phyloP scores from a whole-genome alignment of 805 yeast species.

The Ogataea saltuana region DNA sequence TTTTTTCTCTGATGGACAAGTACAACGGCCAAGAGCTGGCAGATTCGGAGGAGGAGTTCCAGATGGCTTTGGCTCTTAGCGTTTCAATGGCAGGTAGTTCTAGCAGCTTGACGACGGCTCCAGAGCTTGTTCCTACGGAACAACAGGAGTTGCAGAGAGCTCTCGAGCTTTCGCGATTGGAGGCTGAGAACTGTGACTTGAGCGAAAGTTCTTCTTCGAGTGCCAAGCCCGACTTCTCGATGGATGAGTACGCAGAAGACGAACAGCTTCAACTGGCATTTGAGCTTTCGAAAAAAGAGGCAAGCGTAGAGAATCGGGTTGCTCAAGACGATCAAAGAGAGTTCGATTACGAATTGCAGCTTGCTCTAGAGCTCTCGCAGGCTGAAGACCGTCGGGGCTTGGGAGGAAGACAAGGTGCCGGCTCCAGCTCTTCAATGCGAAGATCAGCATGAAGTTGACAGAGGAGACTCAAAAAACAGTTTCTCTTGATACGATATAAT shows the following conservation, averaged over 20 bases:
- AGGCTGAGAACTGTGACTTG: conserved; percentile 1
- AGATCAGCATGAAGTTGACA: not conserved
- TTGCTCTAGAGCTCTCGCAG: conserved; percentile 21
- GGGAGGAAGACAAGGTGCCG: not conserved
- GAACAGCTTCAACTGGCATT: conserved; percentile 25
- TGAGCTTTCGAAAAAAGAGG: conserved; percentile 23
- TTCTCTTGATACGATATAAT: not conserved
- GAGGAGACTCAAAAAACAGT: not conserved
- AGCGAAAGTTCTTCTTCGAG: not conserved
- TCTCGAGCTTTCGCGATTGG: conserved; percentile 20
- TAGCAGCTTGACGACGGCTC: no score
- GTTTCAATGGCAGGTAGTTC: conserved; percentile 26
- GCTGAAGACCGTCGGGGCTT: conserved; percentile 3
- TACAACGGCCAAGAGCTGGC: conserved; percentile 45
- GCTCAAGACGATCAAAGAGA: conserved; percentile 7
- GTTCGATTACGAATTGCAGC: conserved; percentile 15
- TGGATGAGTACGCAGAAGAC: conserved; percentile 6
- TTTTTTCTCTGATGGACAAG: conserved; percentile 37
- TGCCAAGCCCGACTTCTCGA: not conserved
- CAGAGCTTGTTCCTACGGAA: conserved; percentile 12
- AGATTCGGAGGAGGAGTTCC: conserved; percentile 43
- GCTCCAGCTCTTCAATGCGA: conserved; percentile 1
- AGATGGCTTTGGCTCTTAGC: conserved; percentile 45
- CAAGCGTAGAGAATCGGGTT: conserved; percentile 3
- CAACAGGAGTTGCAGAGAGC: conserved; percentile 37